Percentiles rank a stretch among this genome's conserved stretches.
Evolutionary conservation across 2,329 filamentous ascomycete genomes (phyloP).

Genomic region (Lachnellula suecica): DNA sequence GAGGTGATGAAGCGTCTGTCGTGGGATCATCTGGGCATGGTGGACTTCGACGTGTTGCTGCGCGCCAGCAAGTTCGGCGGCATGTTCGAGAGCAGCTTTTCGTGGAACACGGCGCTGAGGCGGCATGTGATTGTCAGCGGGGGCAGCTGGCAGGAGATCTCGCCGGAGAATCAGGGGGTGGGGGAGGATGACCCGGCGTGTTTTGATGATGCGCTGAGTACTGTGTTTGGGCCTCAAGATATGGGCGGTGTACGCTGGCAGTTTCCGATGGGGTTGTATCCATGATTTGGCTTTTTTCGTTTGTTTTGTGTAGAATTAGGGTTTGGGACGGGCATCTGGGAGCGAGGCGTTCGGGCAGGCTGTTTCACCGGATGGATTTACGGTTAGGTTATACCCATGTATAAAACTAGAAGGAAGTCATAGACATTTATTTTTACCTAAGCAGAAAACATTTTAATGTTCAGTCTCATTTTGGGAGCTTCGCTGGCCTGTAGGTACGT

Average conservation of each 20-base stretch:
- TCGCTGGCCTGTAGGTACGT: too few species aligned
- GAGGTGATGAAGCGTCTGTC: constrained; percentile 34
- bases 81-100: constrained; percentile 42
- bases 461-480: too few species aligned
- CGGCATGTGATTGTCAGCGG: constrained; percentile 23
- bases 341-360: too few species aligned
- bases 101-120: constrained; percentile 44
- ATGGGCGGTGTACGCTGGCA: background rate
- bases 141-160: background rate
- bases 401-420: too few species aligned
- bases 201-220: background rate
- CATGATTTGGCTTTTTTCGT: background rate
- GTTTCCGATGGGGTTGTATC: background rate
- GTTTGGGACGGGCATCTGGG: too few species aligned
- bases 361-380: too few species aligned
- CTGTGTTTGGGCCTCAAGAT: background rate
- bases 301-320: background rate
- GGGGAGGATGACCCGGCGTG: background rate
- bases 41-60: constrained; percentile 48
- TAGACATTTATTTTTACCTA: too few species aligned
- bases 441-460: too few species aligned
- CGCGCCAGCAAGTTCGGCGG: constrained; percentile 40
- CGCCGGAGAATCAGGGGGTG: background rate
- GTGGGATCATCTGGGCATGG: constrained; percentile 45
- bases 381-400: too few species aligned